These are phyloP conservation scores for Castanea sativa DNA, from an alignment of 306 rosid species.

Conservation along the genomic window DNA sequence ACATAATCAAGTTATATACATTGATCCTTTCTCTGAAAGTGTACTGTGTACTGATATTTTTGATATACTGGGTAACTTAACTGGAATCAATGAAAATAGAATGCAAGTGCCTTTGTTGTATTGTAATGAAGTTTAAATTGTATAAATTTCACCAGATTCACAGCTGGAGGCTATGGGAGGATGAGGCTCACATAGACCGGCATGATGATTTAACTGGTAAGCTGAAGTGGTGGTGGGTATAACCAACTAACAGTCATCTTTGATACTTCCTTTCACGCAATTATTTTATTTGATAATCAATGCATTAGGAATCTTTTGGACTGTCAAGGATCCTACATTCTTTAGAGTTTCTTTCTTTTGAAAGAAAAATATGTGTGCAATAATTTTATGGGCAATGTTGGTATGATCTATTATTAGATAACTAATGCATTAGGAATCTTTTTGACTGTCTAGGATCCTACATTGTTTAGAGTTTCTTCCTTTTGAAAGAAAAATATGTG, in stretches of 20 bases:
- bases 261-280: neutral
- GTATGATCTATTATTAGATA: neutral
- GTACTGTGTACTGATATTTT: neutral
- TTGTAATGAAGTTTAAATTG: constrained; percentile 28
- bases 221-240: constrained; percentile 18
- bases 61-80: neutral
- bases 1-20: neutral
- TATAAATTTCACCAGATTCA: constrained; percentile 65
- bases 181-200: constrained; percentile 77
- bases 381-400: neutral
- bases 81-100: neutral
- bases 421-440: neutral
- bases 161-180: constrained; percentile 97
- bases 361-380: neutral
- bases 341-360: neutral
- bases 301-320: neutral
- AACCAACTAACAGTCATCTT: neutral
- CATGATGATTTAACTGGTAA: constrained; percentile 60
- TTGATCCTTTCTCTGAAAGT: neutral
- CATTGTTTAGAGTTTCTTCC: neutral
- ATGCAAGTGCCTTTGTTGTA: neutral
- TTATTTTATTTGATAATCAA: neutral
- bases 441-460: neutral
- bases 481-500: neutral
- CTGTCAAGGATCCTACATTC: neutral